phyloP scores from a whole-genome alignment of 768 basidiomycete genomes.

The Lactarius deliciosus region DNA sequence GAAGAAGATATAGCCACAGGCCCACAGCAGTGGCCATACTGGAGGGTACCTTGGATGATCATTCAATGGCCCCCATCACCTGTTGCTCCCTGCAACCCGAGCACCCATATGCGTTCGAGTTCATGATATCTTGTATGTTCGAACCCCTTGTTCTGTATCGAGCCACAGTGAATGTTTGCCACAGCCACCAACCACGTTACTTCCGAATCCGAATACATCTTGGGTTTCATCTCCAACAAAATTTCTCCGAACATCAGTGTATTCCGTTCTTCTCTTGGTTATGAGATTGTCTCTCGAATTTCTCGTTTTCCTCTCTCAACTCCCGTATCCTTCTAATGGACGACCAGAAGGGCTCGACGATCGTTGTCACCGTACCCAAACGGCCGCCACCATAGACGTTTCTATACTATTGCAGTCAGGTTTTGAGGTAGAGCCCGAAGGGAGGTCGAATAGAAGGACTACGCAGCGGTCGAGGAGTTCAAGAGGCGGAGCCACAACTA shows the following conservation, averaged over 20 bases:
- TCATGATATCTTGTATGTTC: slow-evolving; percentile 16
- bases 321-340: slow-evolving; percentile 9
- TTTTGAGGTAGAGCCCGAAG: neutral
- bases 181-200: neutral
- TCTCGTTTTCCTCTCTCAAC: slow-evolving; percentile 3
- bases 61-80: slow-evolving; percentile 16
- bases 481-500: too few relatives aligned
- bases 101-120: slow-evolving; percentile 17
- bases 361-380: neutral
- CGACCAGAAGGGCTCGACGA: neutral
- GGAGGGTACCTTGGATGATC: slow-evolving; percentile 11
- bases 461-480: too few relatives aligned
- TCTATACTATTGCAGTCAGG: neutral
- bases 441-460: neutral
- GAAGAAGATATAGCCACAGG: slow-evolving; percentile 10
- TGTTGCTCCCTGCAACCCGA: neutral
- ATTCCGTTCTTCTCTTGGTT: slow-evolving; percentile 2
- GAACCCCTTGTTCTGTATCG: neutral
- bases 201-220: neutral
- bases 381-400: slow-evolving; percentile 3
- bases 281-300: slow-evolving; percentile 14
- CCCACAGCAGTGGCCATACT: slow-evolving; percentile 14
- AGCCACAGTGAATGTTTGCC: neutral
- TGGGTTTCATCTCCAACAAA: neutral
- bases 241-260: neutral